These are phyloP conservation scores for Blastomyces parvus DNA, from an alignment of 2,329 filamentous ascomycete genomes.

Conservation along the genomic window DNA sequence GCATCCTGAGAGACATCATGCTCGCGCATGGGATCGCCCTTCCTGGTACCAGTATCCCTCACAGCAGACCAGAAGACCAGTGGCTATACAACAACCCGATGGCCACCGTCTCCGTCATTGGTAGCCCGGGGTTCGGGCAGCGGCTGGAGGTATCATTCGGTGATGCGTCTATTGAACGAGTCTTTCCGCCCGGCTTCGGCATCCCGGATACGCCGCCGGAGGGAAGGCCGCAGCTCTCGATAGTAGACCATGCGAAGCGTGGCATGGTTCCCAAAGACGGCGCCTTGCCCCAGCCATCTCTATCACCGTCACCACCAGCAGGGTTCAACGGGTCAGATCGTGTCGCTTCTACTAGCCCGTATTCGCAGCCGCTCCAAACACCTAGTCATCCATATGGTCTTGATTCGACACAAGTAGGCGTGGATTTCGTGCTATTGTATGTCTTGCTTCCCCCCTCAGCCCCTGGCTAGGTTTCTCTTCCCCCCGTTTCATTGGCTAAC, in stretches of 20 bases:
- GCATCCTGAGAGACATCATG: conserved; percentile 18
- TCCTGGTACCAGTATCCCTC: conserved; percentile 4
- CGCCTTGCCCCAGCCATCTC: neutral
- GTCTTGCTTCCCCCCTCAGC: neutral
- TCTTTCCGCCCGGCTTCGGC: conserved; percentile 13
- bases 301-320: conserved; percentile 4
- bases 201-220: neutral
- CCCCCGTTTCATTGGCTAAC: neutral
- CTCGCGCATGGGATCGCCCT: conserved; percentile 17
- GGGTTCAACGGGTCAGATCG: conserved; percentile 8
- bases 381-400: conserved; percentile 22
- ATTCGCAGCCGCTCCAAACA: conserved; percentile 1
- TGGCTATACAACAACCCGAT: conserved; percentile 7
- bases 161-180: conserved; percentile 2
- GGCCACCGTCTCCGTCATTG: conserved; percentile 15
- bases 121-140: conserved; percentile 15
- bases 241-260: neutral
- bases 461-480: neutral
- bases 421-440: conserved; percentile 26
- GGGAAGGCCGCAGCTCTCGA: neutral
- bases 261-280: neutral
- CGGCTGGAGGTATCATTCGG: conserved; percentile 14
- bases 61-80: neutral
- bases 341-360: neutral
- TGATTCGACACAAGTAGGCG: conserved; percentile 22